These are phyloP conservation scores for Colletotrichum zoysiae DNA, from an alignment of 2,329 filamentous ascomycete genomes.

Conservation along the genomic window DNA sequence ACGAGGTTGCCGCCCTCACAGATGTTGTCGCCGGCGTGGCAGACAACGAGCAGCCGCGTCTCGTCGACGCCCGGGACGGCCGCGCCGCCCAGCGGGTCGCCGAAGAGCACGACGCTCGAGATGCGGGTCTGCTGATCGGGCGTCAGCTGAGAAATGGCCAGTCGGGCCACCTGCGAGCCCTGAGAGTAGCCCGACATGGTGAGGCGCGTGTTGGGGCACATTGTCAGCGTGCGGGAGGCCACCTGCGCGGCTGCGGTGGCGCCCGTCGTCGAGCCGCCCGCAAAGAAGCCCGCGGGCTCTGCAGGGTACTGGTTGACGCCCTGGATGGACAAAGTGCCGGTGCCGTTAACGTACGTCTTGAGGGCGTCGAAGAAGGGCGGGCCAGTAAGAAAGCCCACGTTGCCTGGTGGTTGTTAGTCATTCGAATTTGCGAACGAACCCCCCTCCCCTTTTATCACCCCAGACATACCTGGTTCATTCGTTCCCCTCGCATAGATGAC, in stretches of 20 bases:
- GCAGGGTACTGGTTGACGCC: conserved; percentile 46
- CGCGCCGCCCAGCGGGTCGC: conserved; percentile 45
- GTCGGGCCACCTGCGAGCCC: conserved; percentile 47
- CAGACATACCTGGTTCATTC: conserved; percentile 40
- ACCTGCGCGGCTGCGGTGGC: conserved; percentile 50
- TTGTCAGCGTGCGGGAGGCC: conserved; percentile 47
- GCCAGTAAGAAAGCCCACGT: conserved; percentile 48
- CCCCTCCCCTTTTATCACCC: too few relatives aligned
- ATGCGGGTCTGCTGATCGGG: conserved; percentile 41
- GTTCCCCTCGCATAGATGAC: conserved; percentile 40
- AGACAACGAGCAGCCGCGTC: conserved; percentile 44
- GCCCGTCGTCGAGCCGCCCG: conserved; percentile 32
- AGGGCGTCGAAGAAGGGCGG: conserved; percentile 48
- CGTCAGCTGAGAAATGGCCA: conserved; percentile 46
- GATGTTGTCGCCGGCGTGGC: conserved; percentile 48
- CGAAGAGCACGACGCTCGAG: conserved; percentile 50
- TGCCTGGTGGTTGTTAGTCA: conserved; percentile 43
- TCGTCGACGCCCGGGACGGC: conserved; percentile 44
- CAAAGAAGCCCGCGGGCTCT: conserved; percentile 23
- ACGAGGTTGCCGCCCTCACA: conserved; percentile 44
- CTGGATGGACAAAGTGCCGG: conserved; percentile 44
- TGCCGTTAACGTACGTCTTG: conserved; percentile 41
- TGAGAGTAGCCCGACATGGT: conserved; percentile 49
- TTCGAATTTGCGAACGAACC: neutral
- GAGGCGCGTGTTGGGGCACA: conserved; percentile 46